Evolutionary conservation across 2,329 filamentous ascomycete genomes (phyloP).

Genomic region (Aureobasidium sp.): DNA sequence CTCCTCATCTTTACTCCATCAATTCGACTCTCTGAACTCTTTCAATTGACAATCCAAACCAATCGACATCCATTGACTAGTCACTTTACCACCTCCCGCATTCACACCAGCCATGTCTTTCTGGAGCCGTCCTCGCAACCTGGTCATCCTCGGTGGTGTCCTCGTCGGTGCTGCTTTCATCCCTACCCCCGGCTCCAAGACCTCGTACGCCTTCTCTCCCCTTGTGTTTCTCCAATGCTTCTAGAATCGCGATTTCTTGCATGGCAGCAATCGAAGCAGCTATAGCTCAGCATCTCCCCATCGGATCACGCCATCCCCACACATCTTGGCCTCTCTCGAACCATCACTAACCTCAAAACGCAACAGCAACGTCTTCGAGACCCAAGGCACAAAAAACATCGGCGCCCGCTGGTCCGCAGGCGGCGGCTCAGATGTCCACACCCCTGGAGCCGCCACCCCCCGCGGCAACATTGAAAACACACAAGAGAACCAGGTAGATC

Average conservation of each 20-base stretch:
- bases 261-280: not conserved
- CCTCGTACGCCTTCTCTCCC: conserved; percentile 9
- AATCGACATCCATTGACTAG: not conserved
- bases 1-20: not conserved
- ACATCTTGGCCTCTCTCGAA: too few species aligned
- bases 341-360: not conserved
- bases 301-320: not conserved
- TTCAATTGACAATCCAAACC: not conserved
- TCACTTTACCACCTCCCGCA: not conserved
- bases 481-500: conserved; percentile 19
- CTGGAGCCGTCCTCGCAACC: conserved; percentile 23
- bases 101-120: conserved; percentile 13
- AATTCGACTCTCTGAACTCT: not conserved
- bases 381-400: conserved; percentile 27
- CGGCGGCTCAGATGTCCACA: conserved; percentile 27
- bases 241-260: too few species aligned
- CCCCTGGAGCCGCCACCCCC: conserved; percentile 26
- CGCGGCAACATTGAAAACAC: conserved; percentile 23
- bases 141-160: conserved; percentile 22
- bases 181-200: conserved; percentile 13
- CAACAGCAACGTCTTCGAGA: conserved; percentile 25
- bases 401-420: conserved; percentile 26
- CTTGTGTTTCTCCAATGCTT: not conserved
- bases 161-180: conserved; percentile 21
- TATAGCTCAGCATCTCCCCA: not conserved